Base-by-base conservation (phyloP, 371 early-diverging fungal genomes). In the Mucor velutinosus region DNA sequence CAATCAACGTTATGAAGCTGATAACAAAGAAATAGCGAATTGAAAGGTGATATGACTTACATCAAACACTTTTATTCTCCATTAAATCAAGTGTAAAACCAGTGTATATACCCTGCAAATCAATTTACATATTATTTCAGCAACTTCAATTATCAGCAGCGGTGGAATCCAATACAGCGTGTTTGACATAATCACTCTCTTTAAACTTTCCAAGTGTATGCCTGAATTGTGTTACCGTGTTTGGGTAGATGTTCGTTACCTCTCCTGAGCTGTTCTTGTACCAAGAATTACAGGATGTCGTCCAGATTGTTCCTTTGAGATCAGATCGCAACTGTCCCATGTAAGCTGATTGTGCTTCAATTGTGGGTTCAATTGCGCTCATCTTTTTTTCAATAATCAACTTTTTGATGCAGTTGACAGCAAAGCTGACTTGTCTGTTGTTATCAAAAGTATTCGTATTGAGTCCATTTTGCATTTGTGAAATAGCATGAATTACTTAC, bases 251-350 rank as follows among this genome's bases (percentile, higher is more conserved):
- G 7, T 49, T 49, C 10, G 57, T 66, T 1, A 67, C 57, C 33
- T 53, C 45, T 7, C 81, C 82, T 12, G 66, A 64, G 1, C 67
- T 62, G 37, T 80, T 76, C 59, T 76, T 70, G 66, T 83, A 86
- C 82, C 82, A 86, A 27, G 76, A 76, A n/a, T 57, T 55, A 51
- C 80, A 78, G 14, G 72, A 66, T 0, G 66, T 55, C 0, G 70
- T 59, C 82, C 84, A 86, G 33, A 75, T 76, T 39, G 72, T 83
- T 14, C 63, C 65, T 60, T 75, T 55, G 57, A 83, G 73, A 17
- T 62, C 73, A 8, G 49, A 49, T 35, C 76, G 67, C 2, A 80
- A 21, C 33, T 75, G 70, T 5, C 51, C 53, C 43, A 65, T 65
- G 53, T 68, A 71, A 4, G 64, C 62, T 2, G 63, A 30, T 64